phyloP scores from a whole-genome alignment of 1,139 yeast species.

The Diutina rugosa region DNA sequence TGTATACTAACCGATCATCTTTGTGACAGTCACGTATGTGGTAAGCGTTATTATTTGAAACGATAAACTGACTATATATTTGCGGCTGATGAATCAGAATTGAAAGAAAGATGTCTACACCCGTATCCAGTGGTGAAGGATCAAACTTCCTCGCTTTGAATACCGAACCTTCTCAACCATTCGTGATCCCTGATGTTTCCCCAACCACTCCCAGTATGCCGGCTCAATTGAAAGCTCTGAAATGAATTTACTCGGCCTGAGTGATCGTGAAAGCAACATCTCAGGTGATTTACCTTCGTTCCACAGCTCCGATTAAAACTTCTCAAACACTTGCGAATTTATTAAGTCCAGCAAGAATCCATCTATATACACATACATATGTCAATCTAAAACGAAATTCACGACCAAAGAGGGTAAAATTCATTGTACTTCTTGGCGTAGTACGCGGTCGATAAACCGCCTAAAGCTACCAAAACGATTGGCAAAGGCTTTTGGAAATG shows the following conservation, averaged over 20 bases:
- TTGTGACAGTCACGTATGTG: neutral
- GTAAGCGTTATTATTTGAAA: neutral
- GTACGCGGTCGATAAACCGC: slow-evolving; percentile 53
- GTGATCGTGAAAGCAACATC: too few relatives aligned
- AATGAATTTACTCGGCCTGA: too few relatives aligned
- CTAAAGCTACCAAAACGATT: slow-evolving; percentile 46
- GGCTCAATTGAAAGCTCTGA: slow-evolving; percentile 5
- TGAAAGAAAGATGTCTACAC: neutral
- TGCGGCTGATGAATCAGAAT: neutral
- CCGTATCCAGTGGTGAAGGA: neutral
- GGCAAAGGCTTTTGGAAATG: slow-evolving; percentile 68
- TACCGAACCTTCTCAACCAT: slow-evolving; percentile 45
- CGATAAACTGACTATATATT: neutral
- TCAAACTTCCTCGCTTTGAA: slow-evolving; percentile 36
- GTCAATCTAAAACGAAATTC: neutral
- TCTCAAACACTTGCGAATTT: slow-evolving; percentile 13
- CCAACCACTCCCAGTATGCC: slow-evolving; percentile 34
- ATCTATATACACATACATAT: neutral
- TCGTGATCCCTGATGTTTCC: slow-evolving; percentile 49
- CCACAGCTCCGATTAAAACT: slow-evolving; percentile 2
- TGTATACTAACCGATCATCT: neutral
- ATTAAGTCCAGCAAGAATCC: neutral
- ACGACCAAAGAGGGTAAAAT: slow-evolving; percentile 26
- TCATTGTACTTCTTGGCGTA: slow-evolving; percentile 63
- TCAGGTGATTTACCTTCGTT: too few relatives aligned